phyloP scores from a whole-genome alignment of 352 stramenopile genomes.

The Pythium coloratum region DNA sequence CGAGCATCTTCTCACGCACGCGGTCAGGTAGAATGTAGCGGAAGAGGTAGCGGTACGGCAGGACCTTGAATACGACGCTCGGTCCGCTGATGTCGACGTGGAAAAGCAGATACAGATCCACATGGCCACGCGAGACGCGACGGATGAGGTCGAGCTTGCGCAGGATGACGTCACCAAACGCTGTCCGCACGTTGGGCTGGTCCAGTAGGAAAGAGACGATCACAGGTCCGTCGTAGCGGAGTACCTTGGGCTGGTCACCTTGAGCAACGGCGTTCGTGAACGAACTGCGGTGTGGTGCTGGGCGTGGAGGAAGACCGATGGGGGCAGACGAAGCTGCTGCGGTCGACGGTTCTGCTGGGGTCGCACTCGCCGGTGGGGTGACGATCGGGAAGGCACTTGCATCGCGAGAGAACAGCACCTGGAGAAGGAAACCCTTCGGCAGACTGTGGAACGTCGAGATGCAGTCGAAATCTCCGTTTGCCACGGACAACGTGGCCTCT shows the following conservation, averaged over 20 bases:
- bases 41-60: slow-evolving; percentile 76
- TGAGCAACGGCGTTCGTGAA: slow-evolving; percentile 14
- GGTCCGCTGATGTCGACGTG: slow-evolving; percentile 57
- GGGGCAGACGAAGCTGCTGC: slow-evolving; percentile 3
- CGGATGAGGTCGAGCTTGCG: slow-evolving; percentile 84
- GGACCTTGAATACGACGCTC: slow-evolving; percentile 40
- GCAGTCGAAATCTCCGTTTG: slow-evolving; percentile 81
- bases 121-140: slow-evolving; percentile 40
- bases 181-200: slow-evolving; percentile 63
- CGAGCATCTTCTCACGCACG: slow-evolving; percentile 60
- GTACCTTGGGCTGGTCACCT: slow-evolving; percentile 38
- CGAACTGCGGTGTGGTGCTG: slow-evolving; percentile 16
- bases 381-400: slow-evolving; percentile 51
- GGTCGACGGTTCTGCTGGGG: background rate
- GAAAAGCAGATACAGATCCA: slow-evolving; percentile 81
- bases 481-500: slow-evolving; percentile 50
- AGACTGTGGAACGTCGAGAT: slow-evolving; percentile 70
- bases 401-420: slow-evolving; percentile 54
- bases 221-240: slow-evolving; percentile 67
- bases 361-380: slow-evolving; percentile 13
- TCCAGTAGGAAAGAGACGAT: slow-evolving; percentile 69
- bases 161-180: slow-evolving; percentile 78
- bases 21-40: slow-evolving; percentile 66
- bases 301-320: slow-evolving; percentile 17
- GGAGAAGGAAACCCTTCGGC: slow-evolving; percentile 64